Conservation (phyloP, 192 early-diverging fungal genomes). For the Coemansia asiatica region DNA sequence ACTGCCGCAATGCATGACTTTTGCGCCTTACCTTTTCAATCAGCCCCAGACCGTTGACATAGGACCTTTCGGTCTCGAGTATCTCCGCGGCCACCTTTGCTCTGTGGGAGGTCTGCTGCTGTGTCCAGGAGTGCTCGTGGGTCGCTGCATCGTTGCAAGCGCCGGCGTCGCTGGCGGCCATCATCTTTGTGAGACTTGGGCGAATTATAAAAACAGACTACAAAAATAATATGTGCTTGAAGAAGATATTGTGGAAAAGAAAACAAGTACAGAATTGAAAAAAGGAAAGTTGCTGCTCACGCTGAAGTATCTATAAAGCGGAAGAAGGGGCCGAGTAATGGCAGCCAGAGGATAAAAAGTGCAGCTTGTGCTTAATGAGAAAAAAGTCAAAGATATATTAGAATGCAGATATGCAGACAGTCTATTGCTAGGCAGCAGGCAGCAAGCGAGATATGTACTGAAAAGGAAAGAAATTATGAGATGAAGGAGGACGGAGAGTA, state of each 20-base stretch:
- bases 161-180: conserved; percentile 20
- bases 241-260: background rate
- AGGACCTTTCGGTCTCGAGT: conserved; percentile 78
- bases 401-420: background rate
- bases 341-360: background rate
- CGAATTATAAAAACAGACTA: background rate
- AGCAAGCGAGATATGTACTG: background rate
- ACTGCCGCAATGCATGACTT: conserved; percentile 4
- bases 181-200: conserved; percentile 18
- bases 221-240: background rate
- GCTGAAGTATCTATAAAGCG: background rate
- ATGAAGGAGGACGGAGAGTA: background rate
- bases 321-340: too few species aligned
- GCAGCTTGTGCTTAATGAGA: background rate
- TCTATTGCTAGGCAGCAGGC: background rate
- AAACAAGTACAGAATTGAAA: background rate
- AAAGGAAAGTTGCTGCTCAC: background rate
- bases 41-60: conserved; percentile 72
- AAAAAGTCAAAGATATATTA: background rate
- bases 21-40: conserved; percentile 47
- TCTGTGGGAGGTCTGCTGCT: conserved; percentile 35
- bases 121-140: conserved; percentile 1
- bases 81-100: conserved; percentile 75
- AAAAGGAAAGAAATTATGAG: background rate
- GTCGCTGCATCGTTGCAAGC: background rate